Evolutionary conservation across 768 basidiomycete species (phyloP).

Genomic region (Podaxis pistillaris): DNA sequence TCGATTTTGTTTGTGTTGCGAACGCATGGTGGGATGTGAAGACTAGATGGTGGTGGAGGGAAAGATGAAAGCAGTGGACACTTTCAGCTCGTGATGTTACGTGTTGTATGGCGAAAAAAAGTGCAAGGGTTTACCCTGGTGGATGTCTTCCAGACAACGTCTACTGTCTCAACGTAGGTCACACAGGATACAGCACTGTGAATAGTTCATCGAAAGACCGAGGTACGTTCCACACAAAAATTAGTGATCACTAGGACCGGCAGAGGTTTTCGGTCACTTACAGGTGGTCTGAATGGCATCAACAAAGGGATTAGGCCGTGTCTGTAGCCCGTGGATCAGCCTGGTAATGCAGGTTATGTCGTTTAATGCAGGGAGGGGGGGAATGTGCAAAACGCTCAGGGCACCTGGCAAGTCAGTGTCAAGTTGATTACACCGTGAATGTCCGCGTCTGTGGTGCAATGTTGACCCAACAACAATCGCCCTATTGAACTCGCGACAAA

Average conservation of each 20-base stretch:
- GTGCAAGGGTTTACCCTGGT: constrained; percentile 29
- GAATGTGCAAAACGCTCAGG: not conserved
- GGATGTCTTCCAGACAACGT: not conserved
- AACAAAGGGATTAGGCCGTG: not conserved
- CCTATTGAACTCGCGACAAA: not conserved
- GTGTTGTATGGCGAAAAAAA: constrained; percentile 31
- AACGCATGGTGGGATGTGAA: constrained; percentile 35
- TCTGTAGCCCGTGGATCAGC: not conserved
- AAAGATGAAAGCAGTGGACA: constrained; percentile 16
- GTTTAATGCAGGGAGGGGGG: not conserved
- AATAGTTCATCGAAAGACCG: not conserved
- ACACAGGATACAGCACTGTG: not conserved
- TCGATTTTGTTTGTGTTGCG: constrained; percentile 42
- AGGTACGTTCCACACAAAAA: not conserved
- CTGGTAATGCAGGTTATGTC: not conserved
- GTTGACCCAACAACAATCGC: constrained; percentile 8
- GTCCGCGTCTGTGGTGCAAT: constrained; percentile 5
- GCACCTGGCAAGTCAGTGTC: constrained; percentile 7
- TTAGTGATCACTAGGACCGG: not conserved
- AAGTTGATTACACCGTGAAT: constrained; percentile 5
- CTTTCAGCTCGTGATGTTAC: constrained; percentile 27
- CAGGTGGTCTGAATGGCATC: constrained; percentile 2
- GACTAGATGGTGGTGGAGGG: constrained; percentile 23
- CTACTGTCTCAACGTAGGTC: constrained; percentile 3
- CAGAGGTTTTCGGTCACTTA: not conserved